Evolutionary conservation across 345 rosid species (phyloP), one percentile per base, ranked within the genome.

Genomic region (Aurinia saxatilis): DNA sequence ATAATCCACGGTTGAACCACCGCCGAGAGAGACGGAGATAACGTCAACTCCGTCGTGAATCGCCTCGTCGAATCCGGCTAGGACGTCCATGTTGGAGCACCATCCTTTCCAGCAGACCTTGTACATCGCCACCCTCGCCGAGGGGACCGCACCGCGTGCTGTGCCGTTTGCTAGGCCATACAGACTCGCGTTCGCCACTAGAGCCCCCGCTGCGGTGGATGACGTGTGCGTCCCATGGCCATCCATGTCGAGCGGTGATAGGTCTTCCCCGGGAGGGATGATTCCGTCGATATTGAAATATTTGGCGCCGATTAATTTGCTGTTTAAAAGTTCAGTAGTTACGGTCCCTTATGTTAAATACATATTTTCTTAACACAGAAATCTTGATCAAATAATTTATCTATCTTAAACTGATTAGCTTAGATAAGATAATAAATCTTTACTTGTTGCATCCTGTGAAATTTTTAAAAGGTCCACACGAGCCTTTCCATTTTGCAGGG

Each of bases 201-300:
- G 17, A 36, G 66, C 77, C 5, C 98, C 98, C 3, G 90, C 96
- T 16, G 67, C 63, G 0, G 96, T 91, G 6, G 96, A 91, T 9
- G 96, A 75, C 0, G 98, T 91, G 73, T 91, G 98, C 3, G 98
- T 91, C 5, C 98, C 98, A n/a, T 91, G 98, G 34, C 98, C 96
- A 15, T 81, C 60, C 40, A 80, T 73, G 39, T 91, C 98, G 3
- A 81, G 55, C 0, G 96, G 95, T 17, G 98, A 88, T 40, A 79
- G 68, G 36, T 73, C 73, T 73, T 92, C 98, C 3, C 23, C 60
- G 3, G 6, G 49, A 0, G 89, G 83, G 3, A 55, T 51, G 17
- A 14, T 27, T 10, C 85, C 81, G 18, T 88, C 95, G 14, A 75
- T 79, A 77, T 87, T 92, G 87, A 80, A 88, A 81, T 75, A 85